These are phyloP conservation scores for Isabelozyma pseudorhagii DNA, from an alignment of 805 yeast genomes.

Conservation along the genomic window DNA sequence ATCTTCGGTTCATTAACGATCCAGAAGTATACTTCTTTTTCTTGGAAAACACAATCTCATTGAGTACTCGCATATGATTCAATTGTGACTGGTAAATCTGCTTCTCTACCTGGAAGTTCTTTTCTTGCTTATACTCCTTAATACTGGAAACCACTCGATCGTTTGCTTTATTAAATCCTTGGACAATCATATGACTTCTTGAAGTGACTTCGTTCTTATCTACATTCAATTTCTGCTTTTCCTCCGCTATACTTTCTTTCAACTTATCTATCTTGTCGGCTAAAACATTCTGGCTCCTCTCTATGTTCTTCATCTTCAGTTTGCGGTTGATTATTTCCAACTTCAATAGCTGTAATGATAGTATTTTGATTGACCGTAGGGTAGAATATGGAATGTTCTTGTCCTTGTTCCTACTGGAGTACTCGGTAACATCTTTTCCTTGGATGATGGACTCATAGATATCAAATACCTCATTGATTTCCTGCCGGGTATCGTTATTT, in stretches of 20 bases:
- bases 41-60: conserved; percentile 18
- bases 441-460: conserved; percentile 5
- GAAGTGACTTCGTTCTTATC: not conserved
- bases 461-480: conserved; percentile 25
- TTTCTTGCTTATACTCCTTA: conserved; percentile 5
- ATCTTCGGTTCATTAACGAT: conserved; percentile 1
- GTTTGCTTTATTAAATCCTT: not conserved
- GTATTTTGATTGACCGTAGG: conserved; percentile 13
- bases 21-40: not conserved
- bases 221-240: not conserved
- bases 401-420: not conserved
- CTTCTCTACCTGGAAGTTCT: conserved; percentile 15
- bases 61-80: conserved; percentile 20
- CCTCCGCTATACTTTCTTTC: not conserved
- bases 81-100: conserved; percentile 24
- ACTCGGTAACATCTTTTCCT: not conserved
- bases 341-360: conserved; percentile 30
- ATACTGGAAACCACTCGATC: not conserved
- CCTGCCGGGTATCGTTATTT: conserved; percentile 15
- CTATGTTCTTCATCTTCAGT: conserved; percentile 12
- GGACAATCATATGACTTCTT: not conserved
- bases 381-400: conserved; percentile 13
- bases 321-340: conserved; percentile 16
- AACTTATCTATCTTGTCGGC: conserved; percentile 7
- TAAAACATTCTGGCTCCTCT: conserved; percentile 4